Conservation (phyloP, 352 stramenopile species). For the Pythium sp. region DNA sequence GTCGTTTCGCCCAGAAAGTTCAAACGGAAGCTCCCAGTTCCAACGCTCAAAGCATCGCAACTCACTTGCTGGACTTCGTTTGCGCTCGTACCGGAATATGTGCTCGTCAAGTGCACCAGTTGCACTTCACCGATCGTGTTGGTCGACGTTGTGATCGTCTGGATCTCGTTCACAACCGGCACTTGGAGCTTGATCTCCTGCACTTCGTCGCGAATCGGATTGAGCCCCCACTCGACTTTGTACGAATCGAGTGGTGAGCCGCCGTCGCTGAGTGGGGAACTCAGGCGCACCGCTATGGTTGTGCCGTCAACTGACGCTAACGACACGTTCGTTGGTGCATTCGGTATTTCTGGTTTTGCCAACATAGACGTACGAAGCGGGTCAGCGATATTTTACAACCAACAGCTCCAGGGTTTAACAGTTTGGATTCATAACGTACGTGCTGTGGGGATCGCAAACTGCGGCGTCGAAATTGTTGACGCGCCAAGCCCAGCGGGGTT, state of each 20-base stretch:
- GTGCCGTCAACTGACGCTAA: conserved; percentile 86
- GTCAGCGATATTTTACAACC: neutral
- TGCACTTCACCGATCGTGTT: conserved; percentile 84
- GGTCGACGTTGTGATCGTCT: conserved; percentile 73
- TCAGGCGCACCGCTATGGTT: conserved; percentile 79
- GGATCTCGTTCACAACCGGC: conserved; percentile 68
- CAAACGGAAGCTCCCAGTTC: conserved; percentile 80
- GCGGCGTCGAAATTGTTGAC: conserved; percentile 68
- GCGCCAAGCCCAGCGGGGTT: conserved; percentile 84
- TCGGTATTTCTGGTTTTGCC: conserved; percentile 48
- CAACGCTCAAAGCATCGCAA: conserved; percentile 86
- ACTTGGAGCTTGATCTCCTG: conserved; percentile 63
- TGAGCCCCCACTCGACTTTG: conserved; percentile 87
- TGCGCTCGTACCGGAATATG: conserved; percentile 45
- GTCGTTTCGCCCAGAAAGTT: conserved; percentile 88
- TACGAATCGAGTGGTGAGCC: conserved; percentile 88
- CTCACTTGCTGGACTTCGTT: conserved; percentile 89
- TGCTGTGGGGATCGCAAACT: conserved; percentile 83
- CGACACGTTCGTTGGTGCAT: conserved; percentile 60
- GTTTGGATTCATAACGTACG: conserved; percentile 29
- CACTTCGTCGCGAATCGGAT: conserved; percentile 80
- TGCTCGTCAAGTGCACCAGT: conserved; percentile 82
- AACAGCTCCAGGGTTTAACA: neutral
- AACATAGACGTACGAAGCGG: neutral
- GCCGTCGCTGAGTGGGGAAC: conserved; percentile 79